These are phyloP conservation scores for Chrysanthemum seticuspe DNA, from an alignment of 129 eudicot genomes.

Conservation along the genomic window DNA sequence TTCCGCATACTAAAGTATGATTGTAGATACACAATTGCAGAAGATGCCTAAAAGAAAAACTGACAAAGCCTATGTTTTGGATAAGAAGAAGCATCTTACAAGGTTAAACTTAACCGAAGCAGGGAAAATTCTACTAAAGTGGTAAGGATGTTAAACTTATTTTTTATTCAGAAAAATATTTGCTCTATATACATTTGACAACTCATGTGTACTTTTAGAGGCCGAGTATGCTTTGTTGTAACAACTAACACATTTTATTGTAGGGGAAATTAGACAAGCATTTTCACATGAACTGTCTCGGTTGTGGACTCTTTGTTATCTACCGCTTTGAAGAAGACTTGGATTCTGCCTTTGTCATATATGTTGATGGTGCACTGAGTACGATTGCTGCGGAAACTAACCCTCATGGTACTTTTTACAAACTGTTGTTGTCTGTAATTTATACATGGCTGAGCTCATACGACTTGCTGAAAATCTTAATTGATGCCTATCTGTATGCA, in stretches of 20 bases:
- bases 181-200: too few species aligned
- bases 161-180: neutral
- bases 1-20: slow-evolving; percentile 44
- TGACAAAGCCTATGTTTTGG: slow-evolving; percentile 89
- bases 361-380: slow-evolving; percentile 95
- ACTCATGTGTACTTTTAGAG: slow-evolving; percentile 1
- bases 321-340: slow-evolving; percentile 90
- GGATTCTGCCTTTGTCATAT: slow-evolving; percentile 70
- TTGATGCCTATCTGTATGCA: neutral
- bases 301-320: slow-evolving; percentile 94
- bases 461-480: neutral
- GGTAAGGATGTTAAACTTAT: slow-evolving; percentile 46
- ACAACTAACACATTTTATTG: neutral
- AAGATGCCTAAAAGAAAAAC: slow-evolving; percentile 98
- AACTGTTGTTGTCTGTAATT: neutral
- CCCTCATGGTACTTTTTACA: slow-evolving; percentile 61
- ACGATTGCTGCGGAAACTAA: slow-evolving; percentile 96
- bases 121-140: slow-evolving; percentile 79
- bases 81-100: slow-evolving; percentile 89
- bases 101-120: slow-evolving; percentile 81
- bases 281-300: slow-evolving; percentile 85
- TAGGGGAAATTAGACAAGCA: slow-evolving; percentile 95
- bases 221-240: neutral
- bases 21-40: slow-evolving; percentile 96
- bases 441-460: neutral